These are phyloP conservation scores for Tylopilus cervinicoccineus DNA, from an alignment of 768 basidiomycete species.

Conservation along the genomic window DNA sequence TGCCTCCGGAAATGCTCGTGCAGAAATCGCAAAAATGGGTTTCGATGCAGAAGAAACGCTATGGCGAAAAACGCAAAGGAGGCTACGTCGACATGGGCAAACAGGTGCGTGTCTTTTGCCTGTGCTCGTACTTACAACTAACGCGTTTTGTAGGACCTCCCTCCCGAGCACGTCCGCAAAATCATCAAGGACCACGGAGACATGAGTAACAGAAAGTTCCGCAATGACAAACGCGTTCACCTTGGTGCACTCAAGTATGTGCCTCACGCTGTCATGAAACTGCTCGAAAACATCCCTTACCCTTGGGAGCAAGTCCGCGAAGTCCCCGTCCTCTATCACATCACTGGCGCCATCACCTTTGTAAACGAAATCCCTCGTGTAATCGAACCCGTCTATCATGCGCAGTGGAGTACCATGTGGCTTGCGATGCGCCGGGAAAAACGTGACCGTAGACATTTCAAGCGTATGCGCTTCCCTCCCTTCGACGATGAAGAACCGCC, in stretches of 20 bases:
- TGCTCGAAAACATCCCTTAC: slow-evolving; percentile 96
- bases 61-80: slow-evolving; percentile 86
- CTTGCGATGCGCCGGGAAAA: slow-evolving; percentile 98
- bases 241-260: slow-evolving; percentile 98
- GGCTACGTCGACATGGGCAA: slow-evolving; percentile 92
- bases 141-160: slow-evolving; percentile 63
- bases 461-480: slow-evolving; percentile 99
- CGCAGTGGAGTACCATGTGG: slow-evolving; percentile 99
- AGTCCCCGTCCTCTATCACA: slow-evolving; percentile 97
- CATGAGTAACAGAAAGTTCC: slow-evolving; percentile 99
- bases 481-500: slow-evolving; percentile 99
- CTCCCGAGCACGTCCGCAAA: slow-evolving; percentile 97
- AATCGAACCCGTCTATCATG: slow-evolving; percentile 97
- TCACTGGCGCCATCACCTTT: slow-evolving; percentile 99
- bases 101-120: slow-evolving; percentile 52
- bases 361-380: slow-evolving; percentile 97
- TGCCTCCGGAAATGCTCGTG: slow-evolving; percentile 69
- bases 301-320: slow-evolving; percentile 99
- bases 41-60: slow-evolving; percentile 89
- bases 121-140: not conserved
- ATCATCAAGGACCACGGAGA: slow-evolving; percentile 99
- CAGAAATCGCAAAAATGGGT: slow-evolving; percentile 97
- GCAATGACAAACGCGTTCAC: slow-evolving; percentile 99
- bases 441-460: slow-evolving; percentile 97
- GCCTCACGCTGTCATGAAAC: slow-evolving; percentile 98